Conservation (phyloP, 2,329 filamentous ascomycete species). For the Fusarium sp. region DNA sequence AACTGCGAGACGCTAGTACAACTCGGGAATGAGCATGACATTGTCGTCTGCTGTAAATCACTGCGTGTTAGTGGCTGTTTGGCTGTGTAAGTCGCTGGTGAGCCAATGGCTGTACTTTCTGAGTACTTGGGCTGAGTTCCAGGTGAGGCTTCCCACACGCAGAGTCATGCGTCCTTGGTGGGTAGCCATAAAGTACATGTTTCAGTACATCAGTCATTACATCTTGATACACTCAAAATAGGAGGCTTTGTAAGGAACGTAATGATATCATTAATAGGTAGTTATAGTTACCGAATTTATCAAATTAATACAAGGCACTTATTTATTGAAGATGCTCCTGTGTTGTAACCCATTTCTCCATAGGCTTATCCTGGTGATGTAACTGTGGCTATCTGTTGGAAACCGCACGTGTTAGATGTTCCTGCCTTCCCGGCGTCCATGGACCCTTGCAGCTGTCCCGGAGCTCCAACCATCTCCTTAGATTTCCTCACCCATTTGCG, state of each 20-base stretch:
- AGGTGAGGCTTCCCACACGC: constrained; percentile 17
- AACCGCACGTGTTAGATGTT: constrained; percentile 28
- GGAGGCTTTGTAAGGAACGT: constrained; percentile 3
- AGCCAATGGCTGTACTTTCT: constrained; percentile 24
- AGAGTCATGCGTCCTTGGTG: constrained; percentile 9
- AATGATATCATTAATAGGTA: constrained; percentile 14
- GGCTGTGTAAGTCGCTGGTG: constrained; percentile 30
- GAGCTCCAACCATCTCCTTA: constrained; percentile 36
- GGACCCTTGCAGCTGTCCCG: constrained; percentile 39
- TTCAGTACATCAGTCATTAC: constrained; percentile 9
- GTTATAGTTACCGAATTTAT: not conserved
- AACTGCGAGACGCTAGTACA: constrained; percentile 35
- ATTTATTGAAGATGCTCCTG: not conserved
- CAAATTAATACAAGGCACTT: not conserved
- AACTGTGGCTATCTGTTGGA: constrained; percentile 7
- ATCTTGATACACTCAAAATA: not conserved
- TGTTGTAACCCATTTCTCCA: not conserved
- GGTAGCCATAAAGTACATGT: constrained; percentile 33
- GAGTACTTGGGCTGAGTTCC: constrained; percentile 30
- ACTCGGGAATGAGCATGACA: constrained; percentile 38
- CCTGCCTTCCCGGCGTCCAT: constrained; percentile 14
- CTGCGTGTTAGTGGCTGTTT: constrained; percentile 33
- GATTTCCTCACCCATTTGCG: constrained; percentile 21
- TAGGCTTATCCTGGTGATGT: not conserved
- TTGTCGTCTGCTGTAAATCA: constrained; percentile 39